Evolutionary conservation across 2,329 filamentous ascomycete genomes (phyloP), one percentile per base, ranked within the genome.

Genomic region (Neonectria ditissima): DNA sequence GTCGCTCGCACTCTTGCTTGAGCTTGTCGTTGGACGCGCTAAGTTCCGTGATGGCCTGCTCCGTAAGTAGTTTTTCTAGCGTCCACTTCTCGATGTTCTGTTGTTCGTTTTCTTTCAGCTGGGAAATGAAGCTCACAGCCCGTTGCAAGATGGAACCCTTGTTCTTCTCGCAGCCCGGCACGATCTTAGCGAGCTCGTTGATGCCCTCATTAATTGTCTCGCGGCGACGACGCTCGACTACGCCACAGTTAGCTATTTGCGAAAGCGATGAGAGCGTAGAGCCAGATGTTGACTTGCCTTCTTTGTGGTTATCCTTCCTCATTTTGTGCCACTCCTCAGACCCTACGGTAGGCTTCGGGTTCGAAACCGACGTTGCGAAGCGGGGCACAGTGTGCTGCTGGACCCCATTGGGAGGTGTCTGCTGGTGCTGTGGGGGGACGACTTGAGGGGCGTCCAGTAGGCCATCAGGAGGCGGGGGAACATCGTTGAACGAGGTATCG

Each of bases 151-250:
- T 98, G 2, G 94, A 97, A 1, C 96, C 96, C 81, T 99, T 99
- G 84, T 99, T 98, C 85, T 98, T 99, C 80, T 99, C 96, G 74
- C 95, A 97, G 14, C 94, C 94, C 0, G 96, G 96, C 0, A 99
- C 96, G 69, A 99, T 97, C 82, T 97, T 98, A 70, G 95, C 93
- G 30, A 99, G 88, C 79, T 98, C 96, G 75, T 97, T 98, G 73
- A 99, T 99, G 53, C 96, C 96, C 80, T 99, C 96, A 70, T 99
- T 99, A 78, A 99, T 99, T 0, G 96, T 97, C 80, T 99, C 96
- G 67, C 96, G 92, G 47, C 96, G 93, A 63, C 96, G 93, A 65
- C 96, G 93, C 81, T 99, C 96, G 66, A 99, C 96, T 98, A 58
- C 14, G 48, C 8, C 26, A 51, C 70, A 64, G 70, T 79, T 74